A percentile compares a stretch with the other conserved stretches of the same genome.
Conservation (phyloP, 2,329 filamentous ascomycete genomes). For the Ophiostoma himal-ulmi region DNA sequence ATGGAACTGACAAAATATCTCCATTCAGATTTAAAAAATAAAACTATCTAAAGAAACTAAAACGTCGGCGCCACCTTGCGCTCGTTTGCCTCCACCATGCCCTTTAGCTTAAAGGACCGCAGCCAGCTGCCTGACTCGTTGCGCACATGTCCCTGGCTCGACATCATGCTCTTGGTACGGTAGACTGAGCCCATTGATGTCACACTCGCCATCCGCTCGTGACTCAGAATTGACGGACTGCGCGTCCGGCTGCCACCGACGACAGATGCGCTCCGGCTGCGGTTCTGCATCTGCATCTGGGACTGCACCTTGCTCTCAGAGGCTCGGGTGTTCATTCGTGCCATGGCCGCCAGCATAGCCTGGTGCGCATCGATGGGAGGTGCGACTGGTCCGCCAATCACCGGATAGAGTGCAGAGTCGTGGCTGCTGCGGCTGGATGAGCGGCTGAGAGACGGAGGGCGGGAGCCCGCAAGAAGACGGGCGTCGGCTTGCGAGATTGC, state of each 20-base stretch:
- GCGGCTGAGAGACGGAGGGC: background rate
- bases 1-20: background rate
- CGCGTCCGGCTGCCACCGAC: background rate
- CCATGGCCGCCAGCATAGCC: background rate
- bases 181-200: background rate
- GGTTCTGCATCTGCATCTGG: background rate
- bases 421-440: slow-evolving; percentile 23
- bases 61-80: slow-evolving; percentile 30
- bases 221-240: background rate
- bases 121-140: slow-evolving; percentile 23
- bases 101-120: slow-evolving; percentile 28
- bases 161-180: background rate
- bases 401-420: slow-evolving; percentile 10
- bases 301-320: background rate
- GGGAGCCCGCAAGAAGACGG: background rate
- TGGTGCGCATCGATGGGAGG: slow-evolving; percentile 8
- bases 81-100: slow-evolving; percentile 24
- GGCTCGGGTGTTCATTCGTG: background rate
- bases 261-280: background rate
- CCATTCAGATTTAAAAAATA: background rate
- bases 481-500: background rate
- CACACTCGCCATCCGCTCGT: background rate
- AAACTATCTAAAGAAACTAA: slow-evolving; percentile 18
- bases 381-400: background rate
- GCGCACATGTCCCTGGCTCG: slow-evolving; percentile 11